These are phyloP conservation scores for Articulospora tetracladia DNA, from an alignment of 495 filamentous ascomycete species.

Conservation along the genomic window DNA sequence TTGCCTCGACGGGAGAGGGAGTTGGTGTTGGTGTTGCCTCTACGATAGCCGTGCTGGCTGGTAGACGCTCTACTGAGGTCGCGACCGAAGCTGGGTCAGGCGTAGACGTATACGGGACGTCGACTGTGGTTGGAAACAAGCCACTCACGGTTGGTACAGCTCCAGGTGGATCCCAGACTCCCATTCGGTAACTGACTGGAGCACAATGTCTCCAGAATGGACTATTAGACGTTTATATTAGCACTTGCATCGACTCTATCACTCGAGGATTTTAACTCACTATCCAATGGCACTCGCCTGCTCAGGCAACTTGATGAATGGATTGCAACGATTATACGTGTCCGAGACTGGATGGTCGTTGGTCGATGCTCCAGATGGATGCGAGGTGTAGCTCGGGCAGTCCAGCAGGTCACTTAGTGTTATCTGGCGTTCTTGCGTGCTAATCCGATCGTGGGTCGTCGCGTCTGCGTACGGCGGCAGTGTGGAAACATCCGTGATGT, in stretches of 20 bases:
- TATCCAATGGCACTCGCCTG: conserved; percentile 11
- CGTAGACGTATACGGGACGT: background rate
- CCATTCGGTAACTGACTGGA: conserved; percentile 6
- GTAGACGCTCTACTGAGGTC: background rate
- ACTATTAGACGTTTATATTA: background rate
- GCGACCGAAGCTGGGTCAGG: background rate
- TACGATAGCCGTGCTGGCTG: background rate
- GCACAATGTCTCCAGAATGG: conserved; percentile 18
- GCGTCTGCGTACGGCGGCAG: conserved; percentile 17
- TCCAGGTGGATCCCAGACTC: conserved; percentile 19
- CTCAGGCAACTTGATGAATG: conserved; percentile 9
- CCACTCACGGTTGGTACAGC: conserved; percentile 8
- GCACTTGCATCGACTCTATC: too few species aligned
- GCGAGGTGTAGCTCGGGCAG: background rate
- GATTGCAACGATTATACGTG: conserved; percentile 17
- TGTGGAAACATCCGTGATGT: conserved; percentile 14
- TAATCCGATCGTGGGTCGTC: conserved; percentile 1
- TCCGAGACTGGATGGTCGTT: conserved; percentile 8
- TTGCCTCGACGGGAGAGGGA: background rate
- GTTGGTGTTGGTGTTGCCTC: background rate
- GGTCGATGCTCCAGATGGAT: background rate
- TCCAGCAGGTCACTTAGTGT: conserved; percentile 10
- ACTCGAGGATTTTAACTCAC: too few species aligned
- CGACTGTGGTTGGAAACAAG: conserved; percentile 3
- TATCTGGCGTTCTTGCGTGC: background rate